Conservation (phyloP, 2,329 filamentous ascomycete species). For the Cladosporium sp. region DNA sequence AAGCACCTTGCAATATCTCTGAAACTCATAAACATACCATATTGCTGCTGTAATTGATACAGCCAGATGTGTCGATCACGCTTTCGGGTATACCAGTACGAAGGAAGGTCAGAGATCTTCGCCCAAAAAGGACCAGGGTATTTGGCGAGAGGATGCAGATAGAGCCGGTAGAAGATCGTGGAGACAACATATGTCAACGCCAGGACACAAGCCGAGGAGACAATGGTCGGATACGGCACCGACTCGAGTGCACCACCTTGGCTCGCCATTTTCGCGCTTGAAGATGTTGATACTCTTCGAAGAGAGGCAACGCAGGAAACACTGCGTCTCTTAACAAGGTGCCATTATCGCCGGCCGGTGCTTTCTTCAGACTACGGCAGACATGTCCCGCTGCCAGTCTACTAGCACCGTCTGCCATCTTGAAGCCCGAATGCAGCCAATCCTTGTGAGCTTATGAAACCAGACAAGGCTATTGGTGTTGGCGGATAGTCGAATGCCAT, state of each 20-base stretch:
- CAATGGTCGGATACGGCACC: neutral
- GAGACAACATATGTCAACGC: neutral
- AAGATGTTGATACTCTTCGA: neutral
- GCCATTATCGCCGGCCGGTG: neutral
- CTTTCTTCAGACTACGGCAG: neutral
- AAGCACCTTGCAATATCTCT: neutral
- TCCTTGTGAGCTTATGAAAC: neutral
- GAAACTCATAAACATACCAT: conserved; percentile 12
- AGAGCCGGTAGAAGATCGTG: conserved; percentile 8
- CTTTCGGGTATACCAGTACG: conserved; percentile 17
- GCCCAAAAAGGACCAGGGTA: conserved; percentile 16
- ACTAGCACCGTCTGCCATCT: neutral
- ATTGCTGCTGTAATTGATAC: conserved; percentile 16
- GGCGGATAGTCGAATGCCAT: neutral
- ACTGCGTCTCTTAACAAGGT: neutral
- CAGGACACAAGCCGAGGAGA: neutral
- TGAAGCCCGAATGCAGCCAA: neutral
- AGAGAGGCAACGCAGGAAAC: neutral
- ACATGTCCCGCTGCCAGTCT: neutral
- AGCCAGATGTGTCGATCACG: conserved; percentile 19
- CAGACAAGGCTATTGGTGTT: neutral
- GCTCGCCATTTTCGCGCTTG: neutral
- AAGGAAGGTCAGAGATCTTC: conserved; percentile 15
- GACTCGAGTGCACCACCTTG: neutral
- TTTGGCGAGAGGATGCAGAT: conserved; percentile 10